These are phyloP conservation scores for Epicoccum nigrum DNA, from an alignment of 2,329 filamentous ascomycete species.

Conservation along the genomic window DNA sequence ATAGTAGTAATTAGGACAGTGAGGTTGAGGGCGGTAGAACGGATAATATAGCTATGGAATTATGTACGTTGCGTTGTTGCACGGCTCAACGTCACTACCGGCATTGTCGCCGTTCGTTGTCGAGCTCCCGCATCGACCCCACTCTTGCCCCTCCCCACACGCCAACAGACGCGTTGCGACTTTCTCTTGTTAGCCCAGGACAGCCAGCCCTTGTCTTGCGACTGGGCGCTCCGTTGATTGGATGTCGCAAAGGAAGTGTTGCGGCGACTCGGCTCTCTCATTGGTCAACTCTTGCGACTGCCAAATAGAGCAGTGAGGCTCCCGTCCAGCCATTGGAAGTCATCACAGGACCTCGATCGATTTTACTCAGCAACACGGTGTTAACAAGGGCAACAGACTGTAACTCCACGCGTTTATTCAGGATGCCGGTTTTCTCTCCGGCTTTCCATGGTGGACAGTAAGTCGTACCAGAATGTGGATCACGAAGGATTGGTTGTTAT, in stretches of 20 bases:
- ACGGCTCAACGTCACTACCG: slow-evolving; percentile 16
- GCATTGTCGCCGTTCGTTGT: slow-evolving; percentile 2
- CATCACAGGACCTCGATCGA: too few relatives aligned
- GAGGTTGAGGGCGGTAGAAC: not conserved
- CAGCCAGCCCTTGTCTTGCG: slow-evolving; percentile 3
- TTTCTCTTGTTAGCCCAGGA: not conserved
- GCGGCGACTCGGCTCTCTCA: not conserved
- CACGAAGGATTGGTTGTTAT: too few relatives aligned
- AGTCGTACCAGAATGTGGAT: too few relatives aligned
- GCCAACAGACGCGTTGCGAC: not conserved
- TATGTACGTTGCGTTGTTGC: slow-evolving; percentile 2
- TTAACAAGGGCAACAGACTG: not conserved
- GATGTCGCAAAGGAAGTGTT: not conserved
- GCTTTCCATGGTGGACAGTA: not conserved
- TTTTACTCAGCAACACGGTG: slow-evolving; percentile 7
- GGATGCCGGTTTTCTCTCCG: slow-evolving; percentile 2
- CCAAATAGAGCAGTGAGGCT: not conserved
- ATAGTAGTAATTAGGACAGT: too few relatives aligned
- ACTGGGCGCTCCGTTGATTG: slow-evolving; percentile 1
- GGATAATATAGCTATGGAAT: slow-evolving; percentile 15
- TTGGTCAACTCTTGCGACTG: slow-evolving; percentile 9
- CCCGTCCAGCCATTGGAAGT: not conserved
- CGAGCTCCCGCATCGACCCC: slow-evolving; percentile 10
- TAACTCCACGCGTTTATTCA: not conserved
- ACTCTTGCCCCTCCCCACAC: slow-evolving; percentile 17